These are phyloP conservation scores for Toxicodendron radicans DNA, from an alignment of 345 rosid species.

Conservation along the genomic window DNA sequence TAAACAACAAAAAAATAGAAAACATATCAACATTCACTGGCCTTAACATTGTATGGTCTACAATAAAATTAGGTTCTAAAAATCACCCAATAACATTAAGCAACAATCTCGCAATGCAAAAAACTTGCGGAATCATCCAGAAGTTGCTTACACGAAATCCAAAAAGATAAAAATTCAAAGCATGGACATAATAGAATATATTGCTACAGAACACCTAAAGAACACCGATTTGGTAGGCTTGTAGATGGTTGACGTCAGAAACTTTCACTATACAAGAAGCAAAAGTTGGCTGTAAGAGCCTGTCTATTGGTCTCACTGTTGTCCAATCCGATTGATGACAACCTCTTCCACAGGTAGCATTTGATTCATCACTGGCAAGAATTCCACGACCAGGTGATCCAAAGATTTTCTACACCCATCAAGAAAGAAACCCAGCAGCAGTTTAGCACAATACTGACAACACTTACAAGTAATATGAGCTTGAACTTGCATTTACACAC, in stretches of 20 bases:
- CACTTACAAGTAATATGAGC: background rate
- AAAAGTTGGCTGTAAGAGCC: constrained; percentile 92
- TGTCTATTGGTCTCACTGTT: constrained; percentile 85
- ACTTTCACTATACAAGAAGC: constrained; percentile 18
- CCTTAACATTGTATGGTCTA: background rate
- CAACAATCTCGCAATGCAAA: no score
- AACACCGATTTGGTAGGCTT: no score
- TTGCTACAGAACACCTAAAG: no score
- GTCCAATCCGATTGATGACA: constrained; percentile 84
- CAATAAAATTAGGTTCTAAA: background rate
- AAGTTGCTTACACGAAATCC: no score
- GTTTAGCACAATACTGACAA: background rate
- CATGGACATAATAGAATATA: no score
- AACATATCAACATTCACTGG: no score
- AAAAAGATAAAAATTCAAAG: no score
- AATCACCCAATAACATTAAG: no score
- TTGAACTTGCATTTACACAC: no score
- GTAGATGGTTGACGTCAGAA: no score
- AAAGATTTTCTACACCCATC: constrained; percentile 58
- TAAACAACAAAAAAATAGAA: no score
- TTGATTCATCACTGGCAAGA: constrained; percentile 92
- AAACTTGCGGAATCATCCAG: no score
- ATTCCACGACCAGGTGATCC: constrained; percentile 96
- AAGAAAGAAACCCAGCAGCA: constrained; percentile 12
- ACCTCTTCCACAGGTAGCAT: constrained; percentile 93